Evolutionary conservation across 306 rosid genomes (phyloP).

Genomic region (Crotalaria pallida): DNA sequence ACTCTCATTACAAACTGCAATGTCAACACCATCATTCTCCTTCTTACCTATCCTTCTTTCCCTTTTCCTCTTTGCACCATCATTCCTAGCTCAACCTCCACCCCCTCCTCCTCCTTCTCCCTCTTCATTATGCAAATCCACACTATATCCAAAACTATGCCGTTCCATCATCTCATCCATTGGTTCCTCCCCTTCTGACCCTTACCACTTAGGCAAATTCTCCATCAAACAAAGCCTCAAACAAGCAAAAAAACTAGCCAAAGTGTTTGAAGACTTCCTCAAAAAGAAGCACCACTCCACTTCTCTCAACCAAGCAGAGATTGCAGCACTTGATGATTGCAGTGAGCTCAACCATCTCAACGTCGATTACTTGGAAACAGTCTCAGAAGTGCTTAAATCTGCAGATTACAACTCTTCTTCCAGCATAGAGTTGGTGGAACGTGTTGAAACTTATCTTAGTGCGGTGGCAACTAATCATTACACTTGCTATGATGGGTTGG

Average conservation of each 20-base stretch:
- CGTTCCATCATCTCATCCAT: constrained; percentile 60
- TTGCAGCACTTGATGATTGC: constrained; percentile 59
- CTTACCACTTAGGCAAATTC: constrained; percentile 58
- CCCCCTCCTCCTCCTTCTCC: constrained; percentile 25
- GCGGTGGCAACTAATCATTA: constrained; percentile 77
- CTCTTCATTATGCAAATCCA: constrained; percentile 47
- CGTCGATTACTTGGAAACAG: constrained; percentile 46
- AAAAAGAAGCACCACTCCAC: neutral
- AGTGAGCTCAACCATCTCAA: constrained; percentile 45
- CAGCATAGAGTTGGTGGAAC: constrained; percentile 33
- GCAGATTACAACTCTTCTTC: neutral
- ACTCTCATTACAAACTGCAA: neutral
- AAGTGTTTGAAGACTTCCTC: constrained; percentile 29
- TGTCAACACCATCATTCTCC: constrained; percentile 15
- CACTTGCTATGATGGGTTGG: constrained; percentile 68
- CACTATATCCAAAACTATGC: constrained; percentile 72
- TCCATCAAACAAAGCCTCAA: constrained; percentile 60
- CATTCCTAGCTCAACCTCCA: constrained; percentile 12
- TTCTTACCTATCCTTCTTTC: neutral
- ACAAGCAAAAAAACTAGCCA: constrained; percentile 43
- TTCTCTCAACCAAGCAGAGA: constrained; percentile 19
- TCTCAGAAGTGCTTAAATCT: constrained; percentile 23
- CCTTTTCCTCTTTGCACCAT: neutral
- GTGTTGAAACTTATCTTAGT: constrained; percentile 45
- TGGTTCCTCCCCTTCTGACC: constrained; percentile 49